Percentiles rank a stretch among this genome's conserved stretches.
Conservation (phyloP, 2,329 filamentous ascomycete species). For the Stromatinia cepivora region DNA sequence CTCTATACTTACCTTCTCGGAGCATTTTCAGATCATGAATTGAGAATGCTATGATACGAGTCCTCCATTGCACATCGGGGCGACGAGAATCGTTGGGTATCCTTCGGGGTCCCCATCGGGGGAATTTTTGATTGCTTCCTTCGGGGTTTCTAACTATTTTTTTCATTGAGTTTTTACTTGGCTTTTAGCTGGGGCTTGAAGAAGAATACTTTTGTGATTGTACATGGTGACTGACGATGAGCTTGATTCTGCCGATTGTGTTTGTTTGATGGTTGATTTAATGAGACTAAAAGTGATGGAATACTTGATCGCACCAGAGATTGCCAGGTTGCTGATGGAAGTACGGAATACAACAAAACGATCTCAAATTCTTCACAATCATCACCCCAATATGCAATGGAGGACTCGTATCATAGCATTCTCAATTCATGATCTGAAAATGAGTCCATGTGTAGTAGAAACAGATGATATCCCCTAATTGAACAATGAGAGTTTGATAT, state of each 20-base stretch:
- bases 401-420: background rate
- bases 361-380: background rate
- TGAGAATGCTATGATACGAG: conserved; percentile 40
- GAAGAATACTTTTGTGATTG: conserved; percentile 35
- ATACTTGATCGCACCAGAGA: too few relatives aligned
- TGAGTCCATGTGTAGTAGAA: too few relatives aligned
- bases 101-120: conserved; percentile 41
- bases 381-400: background rate
- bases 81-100: conserved; percentile 45
- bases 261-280: background rate
- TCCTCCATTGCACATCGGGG: conserved; percentile 61
- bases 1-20: conserved; percentile 45
- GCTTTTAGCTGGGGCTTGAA: conserved; percentile 41
- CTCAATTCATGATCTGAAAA: background rate
- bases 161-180: conserved; percentile 43
- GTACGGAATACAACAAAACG: background rate
- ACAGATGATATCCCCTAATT: too few relatives aligned
- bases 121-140: conserved; percentile 43
- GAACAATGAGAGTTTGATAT: too few relatives aligned
- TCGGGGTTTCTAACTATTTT: conserved; percentile 28
- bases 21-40: conserved; percentile 39
- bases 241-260: background rate
- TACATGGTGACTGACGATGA: background rate
- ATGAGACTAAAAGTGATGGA: background rate
- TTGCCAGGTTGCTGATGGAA: too few relatives aligned